Conservation (phyloP, 2,329 filamentous ascomycete species). For the Dactylonectria estremocensis region DNA sequence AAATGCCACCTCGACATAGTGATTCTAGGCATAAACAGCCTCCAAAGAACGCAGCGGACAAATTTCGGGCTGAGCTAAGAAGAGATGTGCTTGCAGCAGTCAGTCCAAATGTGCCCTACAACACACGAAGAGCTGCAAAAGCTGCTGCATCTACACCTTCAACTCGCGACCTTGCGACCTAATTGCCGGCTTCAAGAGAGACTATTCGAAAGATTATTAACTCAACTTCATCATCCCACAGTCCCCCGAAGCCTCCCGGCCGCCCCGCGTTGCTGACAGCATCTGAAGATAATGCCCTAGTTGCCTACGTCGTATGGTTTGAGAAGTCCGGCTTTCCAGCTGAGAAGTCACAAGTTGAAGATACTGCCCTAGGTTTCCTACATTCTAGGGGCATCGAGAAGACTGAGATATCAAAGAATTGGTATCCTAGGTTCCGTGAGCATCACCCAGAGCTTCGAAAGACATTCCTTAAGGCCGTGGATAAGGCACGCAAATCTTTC, state of each 20-base stretch:
- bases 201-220: constrained; percentile 3
- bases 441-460: constrained; percentile 19
- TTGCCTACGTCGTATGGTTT: neutral
- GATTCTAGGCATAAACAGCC: too few species aligned
- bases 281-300: too few species aligned
- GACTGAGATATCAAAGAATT: neutral
- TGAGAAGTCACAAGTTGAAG: constrained; percentile 11
- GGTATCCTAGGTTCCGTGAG: neutral
- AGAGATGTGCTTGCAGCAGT: too few species aligned
- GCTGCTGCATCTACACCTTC: neutral
- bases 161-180: neutral
- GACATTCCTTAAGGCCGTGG: too few species aligned
- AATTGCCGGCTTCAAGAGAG: neutral
- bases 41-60: too few species aligned
- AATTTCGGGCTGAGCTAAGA: too few species aligned
- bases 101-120: too few species aligned
- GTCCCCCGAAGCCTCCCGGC: neutral
- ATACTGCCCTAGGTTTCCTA: too few species aligned
- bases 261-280: neutral
- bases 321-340: constrained; percentile 1
- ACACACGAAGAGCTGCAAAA: too few species aligned
- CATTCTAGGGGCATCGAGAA: constrained; percentile 7
- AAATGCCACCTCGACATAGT: too few species aligned
- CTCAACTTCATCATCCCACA: neutral
- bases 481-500: too few species aligned